Conservation (phyloP, 164 flowering plant species). For the Vitis cinerea region DNA sequence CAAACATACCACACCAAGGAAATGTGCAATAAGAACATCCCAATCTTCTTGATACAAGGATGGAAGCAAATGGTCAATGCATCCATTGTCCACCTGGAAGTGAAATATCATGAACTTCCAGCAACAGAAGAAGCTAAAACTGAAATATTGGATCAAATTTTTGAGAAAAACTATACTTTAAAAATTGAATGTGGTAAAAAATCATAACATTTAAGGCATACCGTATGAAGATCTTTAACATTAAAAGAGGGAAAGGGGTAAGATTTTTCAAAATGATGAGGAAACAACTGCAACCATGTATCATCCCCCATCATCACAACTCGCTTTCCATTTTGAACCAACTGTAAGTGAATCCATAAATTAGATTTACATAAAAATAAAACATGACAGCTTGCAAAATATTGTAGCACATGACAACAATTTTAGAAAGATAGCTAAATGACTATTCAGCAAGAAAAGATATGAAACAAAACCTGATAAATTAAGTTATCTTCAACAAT, state of each 20-base stretch:
- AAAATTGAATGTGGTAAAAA: background rate
- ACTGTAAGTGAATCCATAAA: constrained; percentile 37
- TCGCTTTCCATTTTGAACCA: constrained; percentile 74
- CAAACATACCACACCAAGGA: constrained; percentile 92
- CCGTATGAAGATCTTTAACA: constrained; percentile 97
- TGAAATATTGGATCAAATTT: background rate
- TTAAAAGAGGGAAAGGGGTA: constrained; percentile 94
- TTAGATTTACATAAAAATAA: constrained; percentile 6
- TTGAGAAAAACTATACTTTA: background rate
- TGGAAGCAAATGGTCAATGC: constrained; percentile 83
- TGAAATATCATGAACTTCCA: constrained; percentile 4
- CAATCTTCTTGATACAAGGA: constrained; percentile 73
- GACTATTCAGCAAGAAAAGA: background rate
- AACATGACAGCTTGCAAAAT: background rate
- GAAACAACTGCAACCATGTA: constrained; percentile 94
- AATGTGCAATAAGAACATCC: constrained; percentile 99
- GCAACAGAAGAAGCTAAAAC: background rate
- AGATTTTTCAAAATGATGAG: constrained; percentile 74
- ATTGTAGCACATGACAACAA: background rate
- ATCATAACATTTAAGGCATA: constrained; percentile 22
- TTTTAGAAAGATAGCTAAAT: background rate
- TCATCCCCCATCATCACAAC: constrained; percentile 99
- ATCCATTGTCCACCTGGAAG: constrained; percentile 89
- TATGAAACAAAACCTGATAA: constrained; percentile 53
- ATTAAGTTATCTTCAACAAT: constrained; percentile 91